Conservation (phyloP, 305 asterid genomes). For the Fraxinus latifolia region DNA sequence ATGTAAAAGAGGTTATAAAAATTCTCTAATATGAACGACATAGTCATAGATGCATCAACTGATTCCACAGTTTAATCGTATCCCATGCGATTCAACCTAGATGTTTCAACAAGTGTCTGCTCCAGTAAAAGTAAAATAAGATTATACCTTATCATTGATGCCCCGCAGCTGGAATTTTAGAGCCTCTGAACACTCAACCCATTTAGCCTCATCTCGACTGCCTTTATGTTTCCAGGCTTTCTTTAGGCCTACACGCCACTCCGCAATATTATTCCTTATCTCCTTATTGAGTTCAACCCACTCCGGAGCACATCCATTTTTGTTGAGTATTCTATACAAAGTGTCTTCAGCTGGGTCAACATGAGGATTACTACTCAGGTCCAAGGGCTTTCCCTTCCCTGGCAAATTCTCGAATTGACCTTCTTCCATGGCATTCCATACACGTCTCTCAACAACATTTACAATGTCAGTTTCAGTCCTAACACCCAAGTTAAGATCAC, state of each 20-base stretch:
- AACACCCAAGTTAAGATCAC: slow-evolving; percentile 12
- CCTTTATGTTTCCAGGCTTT: slow-evolving; percentile 48
- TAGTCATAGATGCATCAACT: not conserved
- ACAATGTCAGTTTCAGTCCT: slow-evolving; percentile 87
- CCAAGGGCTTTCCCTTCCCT: slow-evolving; percentile 83
- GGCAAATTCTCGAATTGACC: slow-evolving; percentile 84
- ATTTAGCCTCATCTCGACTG: slow-evolving; percentile 40
- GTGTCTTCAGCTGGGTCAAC: slow-evolving; percentile 89
- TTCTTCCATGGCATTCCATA: slow-evolving; percentile 89
- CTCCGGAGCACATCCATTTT: slow-evolving; percentile 82
- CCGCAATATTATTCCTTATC: slow-evolving; percentile 46
- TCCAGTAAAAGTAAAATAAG: not conserved
- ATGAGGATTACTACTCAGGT: slow-evolving; percentile 69
- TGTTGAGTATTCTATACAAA: slow-evolving; percentile 67
- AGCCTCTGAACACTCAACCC: slow-evolving; percentile 57
- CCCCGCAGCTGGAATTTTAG: slow-evolving; percentile 62
- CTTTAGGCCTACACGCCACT: slow-evolving; percentile 60
- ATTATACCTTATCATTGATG: slow-evolving; percentile 62
- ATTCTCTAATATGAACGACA: not conserved
- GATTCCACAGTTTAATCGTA: not conserved
- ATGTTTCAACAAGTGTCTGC: not conserved
- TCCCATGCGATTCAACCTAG: not conserved
- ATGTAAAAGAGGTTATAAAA: not conserved
- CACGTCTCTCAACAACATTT: slow-evolving; percentile 75
- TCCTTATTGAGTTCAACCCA: slow-evolving; percentile 91